A percentile compares a stretch with the other conserved stretches of the same genome.
These are phyloP conservation scores for Niebla homalea DNA, from an alignment of 495 filamentous ascomycete species.

Conservation along the genomic window DNA sequence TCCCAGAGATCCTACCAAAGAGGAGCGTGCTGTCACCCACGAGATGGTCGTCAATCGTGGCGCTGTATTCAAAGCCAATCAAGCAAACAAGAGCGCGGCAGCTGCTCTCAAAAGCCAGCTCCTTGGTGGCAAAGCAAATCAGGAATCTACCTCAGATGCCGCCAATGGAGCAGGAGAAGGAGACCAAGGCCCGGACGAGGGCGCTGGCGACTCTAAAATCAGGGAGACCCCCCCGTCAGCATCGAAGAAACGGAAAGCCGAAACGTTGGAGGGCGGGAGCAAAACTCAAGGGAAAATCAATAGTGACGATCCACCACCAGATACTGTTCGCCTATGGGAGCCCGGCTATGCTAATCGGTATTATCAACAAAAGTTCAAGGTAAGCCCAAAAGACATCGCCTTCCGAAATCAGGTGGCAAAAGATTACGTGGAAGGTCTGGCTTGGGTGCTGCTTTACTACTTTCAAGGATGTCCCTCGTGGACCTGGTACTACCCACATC, in stretches of 20 bases:
- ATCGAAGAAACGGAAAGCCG: constrained; percentile 49
- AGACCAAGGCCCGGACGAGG: constrained; percentile 9
- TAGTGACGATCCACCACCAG: constrained; percentile 50
- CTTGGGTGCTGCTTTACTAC: constrained; percentile 96
- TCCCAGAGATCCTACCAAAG: constrained; percentile 44
- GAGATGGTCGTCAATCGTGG: constrained; percentile 77
- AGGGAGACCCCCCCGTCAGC: constrained; percentile 28
- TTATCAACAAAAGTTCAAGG: constrained; percentile 95
- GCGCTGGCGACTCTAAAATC: neutral
- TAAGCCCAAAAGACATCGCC: constrained; percentile 62
- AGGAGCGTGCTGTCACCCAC: constrained; percentile 56
- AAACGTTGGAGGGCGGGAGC: constrained; percentile 44
- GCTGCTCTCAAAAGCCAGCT: constrained; percentile 76
- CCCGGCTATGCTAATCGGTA: constrained; percentile 89
- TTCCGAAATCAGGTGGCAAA: constrained; percentile 89
- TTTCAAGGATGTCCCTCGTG: constrained; percentile 96
- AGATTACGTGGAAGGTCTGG: constrained; percentile 90
- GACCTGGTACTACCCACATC: constrained; percentile 98
- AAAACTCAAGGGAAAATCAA: constrained; percentile 40
- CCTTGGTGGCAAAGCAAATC: constrained; percentile 28
- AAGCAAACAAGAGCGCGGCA: constrained; percentile 89
- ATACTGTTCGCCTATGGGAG: constrained; percentile 89
- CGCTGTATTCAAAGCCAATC: constrained; percentile 60
- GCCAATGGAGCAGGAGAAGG: constrained; percentile 12
- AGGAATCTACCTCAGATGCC: constrained; percentile 9